Evolutionary conservation across 352 stramenopile species (phyloP), one percentile per base, ranked within the genome.

Genomic region (Globisporangium megalacanthum): DNA sequence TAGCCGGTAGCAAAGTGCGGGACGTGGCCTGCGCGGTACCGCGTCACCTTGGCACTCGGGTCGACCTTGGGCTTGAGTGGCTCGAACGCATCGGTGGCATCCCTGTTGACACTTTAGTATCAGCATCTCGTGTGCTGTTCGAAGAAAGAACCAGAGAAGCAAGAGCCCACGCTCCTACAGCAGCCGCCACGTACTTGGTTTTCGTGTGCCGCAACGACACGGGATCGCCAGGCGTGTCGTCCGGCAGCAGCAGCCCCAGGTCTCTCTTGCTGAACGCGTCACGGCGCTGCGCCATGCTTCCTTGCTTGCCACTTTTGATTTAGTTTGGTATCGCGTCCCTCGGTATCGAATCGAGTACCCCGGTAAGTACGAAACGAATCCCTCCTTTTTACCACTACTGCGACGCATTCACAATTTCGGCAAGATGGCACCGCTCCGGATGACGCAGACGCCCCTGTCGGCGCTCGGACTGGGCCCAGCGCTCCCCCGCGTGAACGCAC

Each of bases 191-290:
- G 31, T 37, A 90, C 81, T 67, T 86, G 42, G 69, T 85, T 20
- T 74, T 72, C 13, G 86, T 93, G 61, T 95, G 75, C 29, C 81
- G 81, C 49, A 95, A 66, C 31, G 86, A 94, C 52, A 92, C 66
- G 1, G 80, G 80, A 51, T 95, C 84, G 4, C 81, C 84, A 0
- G 86, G 79, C 11, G 77, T 75, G 66, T 92, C 81, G 56, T 95
- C 86, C 19, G 83, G 86, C 49, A 95, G 75, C 54, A 93, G 61
- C 13, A 92, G 60, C 41, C 74, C 86, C 41, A 95, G 61, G 66
- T 95, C 86, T 58, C 92, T 93, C 75, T 95, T 95, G 57, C 75
- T 89, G 70, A 95, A 95, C 52, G 19, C 42, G 42, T 48, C 42
- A 19, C 42, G 17, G 42, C 42, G 42, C n/a, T 89, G 73, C 60